phyloP scores from a whole-genome alignment of 805 yeast genomes.

The Clavispora fructus region DNA sequence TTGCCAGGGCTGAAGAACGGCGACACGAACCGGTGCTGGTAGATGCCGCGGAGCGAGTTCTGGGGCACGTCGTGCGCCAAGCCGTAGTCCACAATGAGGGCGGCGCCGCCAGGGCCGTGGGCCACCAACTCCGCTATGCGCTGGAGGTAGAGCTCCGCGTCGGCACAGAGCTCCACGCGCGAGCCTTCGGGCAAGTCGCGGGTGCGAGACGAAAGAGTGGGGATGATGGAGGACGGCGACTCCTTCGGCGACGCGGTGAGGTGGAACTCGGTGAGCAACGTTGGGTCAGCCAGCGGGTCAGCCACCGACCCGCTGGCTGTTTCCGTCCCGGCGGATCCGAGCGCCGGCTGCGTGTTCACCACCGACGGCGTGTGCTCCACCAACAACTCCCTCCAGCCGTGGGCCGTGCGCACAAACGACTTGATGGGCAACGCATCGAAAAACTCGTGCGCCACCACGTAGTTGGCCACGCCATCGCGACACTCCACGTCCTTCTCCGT shows the following conservation, averaged over 20 bases:
- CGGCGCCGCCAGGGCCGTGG: slow-evolving; percentile 49
- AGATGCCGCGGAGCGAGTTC: slow-evolving; percentile 70
- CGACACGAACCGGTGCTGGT: slow-evolving; percentile 64
- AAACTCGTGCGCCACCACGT: slow-evolving; percentile 77
- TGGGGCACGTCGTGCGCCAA: slow-evolving; percentile 56
- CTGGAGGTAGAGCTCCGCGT: slow-evolving; percentile 53
- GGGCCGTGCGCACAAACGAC: slow-evolving; percentile 52
- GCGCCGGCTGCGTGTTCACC: slow-evolving; percentile 26
- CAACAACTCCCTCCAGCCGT: slow-evolving; percentile 76
- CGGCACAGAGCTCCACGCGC: slow-evolving; percentile 70
- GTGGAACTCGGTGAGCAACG: slow-evolving; percentile 40
- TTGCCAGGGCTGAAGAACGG: slow-evolving; percentile 75
- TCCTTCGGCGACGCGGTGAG: slow-evolving; percentile 53
- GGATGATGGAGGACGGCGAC: slow-evolving; percentile 59
- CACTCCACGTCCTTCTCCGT: slow-evolving; percentile 45
- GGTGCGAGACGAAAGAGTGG: slow-evolving; percentile 47
- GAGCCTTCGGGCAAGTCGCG: slow-evolving; percentile 49
- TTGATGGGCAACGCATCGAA: slow-evolving; percentile 83
- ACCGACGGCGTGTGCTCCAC: slow-evolving; percentile 52
- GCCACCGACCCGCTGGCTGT: too few species aligned
- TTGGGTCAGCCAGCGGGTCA: neutral
- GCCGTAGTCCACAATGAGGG: slow-evolving; percentile 76
- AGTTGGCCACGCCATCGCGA: slow-evolving; percentile 41
- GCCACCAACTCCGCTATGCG: slow-evolving; percentile 47
- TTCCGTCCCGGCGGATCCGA: too few species aligned